phyloP scores from a whole-genome alignment of 139 green algal species.

The Chlamydomonas eustigma region DNA sequence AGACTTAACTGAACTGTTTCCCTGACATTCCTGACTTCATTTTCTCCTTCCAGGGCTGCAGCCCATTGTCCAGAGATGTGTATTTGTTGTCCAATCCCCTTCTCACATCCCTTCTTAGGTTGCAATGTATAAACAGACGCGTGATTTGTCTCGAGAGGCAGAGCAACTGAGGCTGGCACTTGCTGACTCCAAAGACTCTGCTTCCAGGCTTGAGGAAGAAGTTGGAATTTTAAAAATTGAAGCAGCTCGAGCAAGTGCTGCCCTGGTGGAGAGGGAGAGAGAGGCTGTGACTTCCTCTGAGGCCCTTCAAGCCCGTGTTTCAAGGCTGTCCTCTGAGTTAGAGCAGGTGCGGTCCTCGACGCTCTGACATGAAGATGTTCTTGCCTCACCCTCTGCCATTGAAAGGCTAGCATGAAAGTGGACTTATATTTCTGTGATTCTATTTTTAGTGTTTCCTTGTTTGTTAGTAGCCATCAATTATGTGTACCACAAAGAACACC shows the following conservation, averaged over 20 bases:
- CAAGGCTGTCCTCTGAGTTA: slow-evolving; percentile 38
- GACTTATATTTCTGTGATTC: too few species aligned
- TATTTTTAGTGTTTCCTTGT: too few species aligned
- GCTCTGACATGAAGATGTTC: too few species aligned
- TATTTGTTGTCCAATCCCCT: slow-evolving; percentile 4
- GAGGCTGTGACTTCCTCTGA: slow-evolving; percentile 20
- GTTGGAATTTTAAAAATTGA: background rate
- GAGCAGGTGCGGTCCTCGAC: slow-evolving; percentile 20
- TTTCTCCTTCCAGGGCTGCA: too few species aligned
- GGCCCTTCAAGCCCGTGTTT: slow-evolving; percentile 25
- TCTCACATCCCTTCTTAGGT: slow-evolving; percentile 13
- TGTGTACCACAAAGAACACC: too few species aligned
- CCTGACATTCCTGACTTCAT: too few species aligned
- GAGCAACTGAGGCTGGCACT: slow-evolving; percentile 25
- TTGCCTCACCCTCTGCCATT: too few species aligned
- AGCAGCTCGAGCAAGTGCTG: slow-evolving; percentile 10
- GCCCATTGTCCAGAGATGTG: too few species aligned
- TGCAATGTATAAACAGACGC: slow-evolving; percentile 21
- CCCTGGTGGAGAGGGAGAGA: slow-evolving; percentile 39
- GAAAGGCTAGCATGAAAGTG: too few species aligned
- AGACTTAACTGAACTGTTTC: too few species aligned
- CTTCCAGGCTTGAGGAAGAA: slow-evolving; percentile 26
- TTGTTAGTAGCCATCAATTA: too few species aligned
- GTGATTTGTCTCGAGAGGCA: slow-evolving; percentile 9
- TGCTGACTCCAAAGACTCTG: background rate